A percentile compares a stretch with the other conserved stretches of the same genome.
Evolutionary conservation across 805 yeast species (phyloP).

Genomic region (Candida boleticola): DNA sequence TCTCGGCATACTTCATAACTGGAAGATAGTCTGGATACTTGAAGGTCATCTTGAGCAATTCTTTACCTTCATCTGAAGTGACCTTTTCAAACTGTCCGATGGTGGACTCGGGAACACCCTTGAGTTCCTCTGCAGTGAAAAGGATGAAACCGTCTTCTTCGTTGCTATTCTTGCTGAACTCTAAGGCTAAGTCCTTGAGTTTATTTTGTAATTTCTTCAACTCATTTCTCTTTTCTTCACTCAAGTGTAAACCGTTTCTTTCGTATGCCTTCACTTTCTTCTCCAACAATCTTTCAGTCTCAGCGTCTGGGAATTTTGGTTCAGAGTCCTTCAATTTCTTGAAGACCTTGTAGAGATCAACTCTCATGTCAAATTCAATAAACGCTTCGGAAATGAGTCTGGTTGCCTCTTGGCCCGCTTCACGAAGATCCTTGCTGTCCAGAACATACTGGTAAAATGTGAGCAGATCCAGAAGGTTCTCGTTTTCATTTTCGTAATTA

Average conservation of each 20-base stretch:
- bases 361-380: conserved; percentile 66
- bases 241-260: conserved; percentile 67
- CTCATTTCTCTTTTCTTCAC: conserved; percentile 51
- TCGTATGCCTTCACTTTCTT: conserved; percentile 57
- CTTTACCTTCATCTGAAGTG: conserved; percentile 36
- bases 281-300: conserved; percentile 54
- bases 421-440: conserved; percentile 59
- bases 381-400: conserved; percentile 52
- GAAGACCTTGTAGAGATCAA: conserved; percentile 50
- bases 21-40: conserved; percentile 82
- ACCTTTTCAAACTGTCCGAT: conserved; percentile 55
- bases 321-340: conserved; percentile 46
- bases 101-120: conserved; percentile 70
- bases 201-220: conserved; percentile 59
- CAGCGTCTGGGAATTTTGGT: conserved; percentile 44
- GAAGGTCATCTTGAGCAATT: conserved; percentile 60
- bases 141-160: conserved; percentile 63
- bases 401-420: conserved; percentile 66
- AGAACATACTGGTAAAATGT: conserved; percentile 76
- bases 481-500: conserved; percentile 47
- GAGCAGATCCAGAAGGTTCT: conserved; percentile 48
- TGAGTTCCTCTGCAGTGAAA: conserved; percentile 64
- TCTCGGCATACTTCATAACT: conserved; percentile 68
- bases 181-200: conserved; percentile 54
- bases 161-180: conserved; percentile 64